These are phyloP conservation scores for Cutaneotrichosporon cutaneum DNA, from an alignment of 1,284 basidiomycete species.

Conservation along the genomic window DNA sequence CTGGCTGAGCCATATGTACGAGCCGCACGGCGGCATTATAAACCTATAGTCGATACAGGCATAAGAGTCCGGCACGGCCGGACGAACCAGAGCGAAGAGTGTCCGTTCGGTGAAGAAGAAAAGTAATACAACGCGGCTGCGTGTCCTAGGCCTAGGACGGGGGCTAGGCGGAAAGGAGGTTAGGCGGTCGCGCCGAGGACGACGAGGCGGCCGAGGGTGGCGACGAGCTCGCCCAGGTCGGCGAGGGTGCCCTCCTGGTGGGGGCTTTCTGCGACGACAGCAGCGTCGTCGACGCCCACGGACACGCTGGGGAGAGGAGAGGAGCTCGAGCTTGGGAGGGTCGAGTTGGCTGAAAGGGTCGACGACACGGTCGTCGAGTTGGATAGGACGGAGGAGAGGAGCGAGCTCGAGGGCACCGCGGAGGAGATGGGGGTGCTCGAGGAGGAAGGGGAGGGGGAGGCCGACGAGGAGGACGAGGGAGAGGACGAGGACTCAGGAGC, in stretches of 20 bases:
- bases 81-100: neutral
- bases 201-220: constrained; percentile 42
- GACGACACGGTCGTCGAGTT: constrained; percentile 9
- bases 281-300: constrained; percentile 15
- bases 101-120: neutral
- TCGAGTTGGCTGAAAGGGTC: constrained; percentile 12
- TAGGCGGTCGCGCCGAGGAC: constrained; percentile 31
- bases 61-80: neutral
- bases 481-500: no score
- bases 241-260: constrained; percentile 32
- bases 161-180: neutral
- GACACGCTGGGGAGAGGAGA: constrained; percentile 9
- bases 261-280: constrained; percentile 13
- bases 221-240: constrained; percentile 39
- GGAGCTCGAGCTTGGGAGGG: constrained; percentile 16
- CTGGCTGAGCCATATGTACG: neutral
- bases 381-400: constrained; percentile 14
- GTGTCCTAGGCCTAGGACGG: neutral
- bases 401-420: constrained; percentile 40
- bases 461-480: no score
- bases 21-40: constrained; percentile 12
- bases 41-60: constrained; percentile 6
- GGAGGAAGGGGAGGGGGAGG: constrained; percentile 42
- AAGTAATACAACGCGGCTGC: neutral
- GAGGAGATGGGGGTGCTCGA: constrained; percentile 22